Evolutionary conservation across 2,329 filamentous ascomycete genomes (phyloP).

Genomic region (Emergomyces orientalis): DNA sequence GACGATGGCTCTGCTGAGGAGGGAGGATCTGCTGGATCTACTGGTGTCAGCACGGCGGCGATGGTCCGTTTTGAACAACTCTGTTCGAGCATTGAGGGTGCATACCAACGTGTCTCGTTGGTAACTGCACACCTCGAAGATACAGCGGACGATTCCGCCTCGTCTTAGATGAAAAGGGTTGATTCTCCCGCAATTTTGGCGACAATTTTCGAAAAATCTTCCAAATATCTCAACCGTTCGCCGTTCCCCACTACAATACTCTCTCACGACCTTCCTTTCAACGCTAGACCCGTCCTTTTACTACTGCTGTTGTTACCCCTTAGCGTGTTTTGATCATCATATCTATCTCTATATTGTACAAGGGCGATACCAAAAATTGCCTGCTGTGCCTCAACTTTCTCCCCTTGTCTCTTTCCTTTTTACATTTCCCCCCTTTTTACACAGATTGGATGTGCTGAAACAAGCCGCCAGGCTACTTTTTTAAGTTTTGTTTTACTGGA

Average conservation of each 20-base stretch:
- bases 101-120: slow-evolving; percentile 33
- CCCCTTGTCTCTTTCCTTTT: no score
- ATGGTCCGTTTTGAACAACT: slow-evolving; percentile 29
- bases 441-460: slow-evolving; percentile 1
- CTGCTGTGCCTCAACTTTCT: not conserved
- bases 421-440: no score
- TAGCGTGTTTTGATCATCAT: not conserved
- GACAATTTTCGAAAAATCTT: no score
- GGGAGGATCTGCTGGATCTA: slow-evolving; percentile 7
- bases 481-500: not conserved
- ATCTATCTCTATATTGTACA: not conserved
- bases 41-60: slow-evolving; percentile 21
- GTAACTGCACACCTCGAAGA: slow-evolving; percentile 27
- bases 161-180: not conserved
- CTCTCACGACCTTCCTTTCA: not conserved
- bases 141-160: not conserved
- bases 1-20: slow-evolving; percentile 5
- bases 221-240: no score
- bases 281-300: not conserved
- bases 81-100: slow-evolving; percentile 34
- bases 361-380: not conserved
- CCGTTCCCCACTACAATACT: not conserved
- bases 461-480: not conserved
- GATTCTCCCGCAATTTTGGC: not conserved
- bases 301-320: not conserved